A percentile compares a stretch with the other conserved stretches of the same genome.
phyloP scores from a whole-genome alignment of 2,329 filamentous ascomycete species.

The Aureobasidium sp. region DNA sequence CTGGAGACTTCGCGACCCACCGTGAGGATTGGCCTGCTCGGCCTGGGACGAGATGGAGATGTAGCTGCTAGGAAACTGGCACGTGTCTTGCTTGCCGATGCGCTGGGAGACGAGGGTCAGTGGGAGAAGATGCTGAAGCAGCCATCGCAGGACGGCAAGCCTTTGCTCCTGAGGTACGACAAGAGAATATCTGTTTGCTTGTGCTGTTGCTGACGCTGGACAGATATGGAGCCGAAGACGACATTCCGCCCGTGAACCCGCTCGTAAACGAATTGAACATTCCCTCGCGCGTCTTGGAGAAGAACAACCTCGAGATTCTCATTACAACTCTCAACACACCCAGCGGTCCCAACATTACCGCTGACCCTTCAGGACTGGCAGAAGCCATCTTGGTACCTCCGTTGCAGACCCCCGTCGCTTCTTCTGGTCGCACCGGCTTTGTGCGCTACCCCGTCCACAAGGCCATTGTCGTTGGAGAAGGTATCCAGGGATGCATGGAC shows the following conservation, averaged over 20 bases:
- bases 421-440: constrained; percentile 54
- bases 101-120: constrained; percentile 30
- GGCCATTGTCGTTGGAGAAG: constrained; percentile 64
- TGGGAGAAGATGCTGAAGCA: constrained; percentile 36
- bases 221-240: constrained; percentile 47
- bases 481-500: constrained; percentile 57
- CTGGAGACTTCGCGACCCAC: constrained; percentile 46
- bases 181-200: not conserved
- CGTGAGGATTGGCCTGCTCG: constrained; percentile 46
- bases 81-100: constrained; percentile 46
- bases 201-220: constrained; percentile 13
- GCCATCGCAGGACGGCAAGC: constrained; percentile 26
- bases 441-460: constrained; percentile 79
- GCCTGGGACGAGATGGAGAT: constrained; percentile 25
- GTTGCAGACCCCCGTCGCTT: constrained; percentile 59
- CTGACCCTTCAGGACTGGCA: constrained; percentile 34
- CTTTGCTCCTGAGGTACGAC: constrained; percentile 32
- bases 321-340: constrained; percentile 45
- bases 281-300: constrained; percentile 53
- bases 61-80: constrained; percentile 55
- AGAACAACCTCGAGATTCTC: constrained; percentile 55
- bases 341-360: constrained; percentile 23
- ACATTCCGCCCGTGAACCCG: constrained; percentile 37
- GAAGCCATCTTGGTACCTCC: constrained; percentile 66
- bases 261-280: constrained; percentile 54